Evolutionary conservation across 2,329 filamentous ascomycete species (phyloP), one percentile per base, ranked within the genome.

Genomic region (Talaromyces sp.): DNA sequence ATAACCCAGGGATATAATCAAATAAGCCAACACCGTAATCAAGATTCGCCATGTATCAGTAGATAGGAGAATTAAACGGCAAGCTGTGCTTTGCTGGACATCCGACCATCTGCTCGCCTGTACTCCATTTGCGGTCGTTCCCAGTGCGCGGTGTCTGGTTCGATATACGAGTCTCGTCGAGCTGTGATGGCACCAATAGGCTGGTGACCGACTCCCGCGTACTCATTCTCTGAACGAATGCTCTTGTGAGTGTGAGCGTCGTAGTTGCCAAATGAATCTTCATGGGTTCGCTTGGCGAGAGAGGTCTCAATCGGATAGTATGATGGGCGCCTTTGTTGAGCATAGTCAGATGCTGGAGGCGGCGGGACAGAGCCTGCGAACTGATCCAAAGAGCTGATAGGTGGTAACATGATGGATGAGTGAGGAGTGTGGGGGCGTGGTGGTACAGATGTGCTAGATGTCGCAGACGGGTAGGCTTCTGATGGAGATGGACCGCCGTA

Each of bases 251-350:
- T 14, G 25, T 35, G 33, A 40, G 25, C 33, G 1, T 64, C 78
- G 63, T 70, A 70, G 11, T 28, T 55, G 58, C 76, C 75, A 61
- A 78, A 78, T 1, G 74, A 70, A 23, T 77, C 75, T 44, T 73
- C 73, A 61, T 78, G 74, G 0, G 69, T 69, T 21, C 76, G 72
- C 58, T 78, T 78, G 31, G 70, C 61, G 39, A 71, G 60, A 14
- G 66, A 62, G 3, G 69, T 64, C 16, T 69, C 71, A 0, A 71
- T 72, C n/a, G 74, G 70, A 63, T 73, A 76, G 1, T 73, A 65
- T 11, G 65, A 73, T 35, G 42, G 62, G 57, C 42, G 60, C 60
- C 46, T 60, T 48, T 58, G 62, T 64, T 37, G 40, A 58, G 62
- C 31, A 65, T 66, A 37, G 12, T 61, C 59, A 3, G 59, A 44